Conservation (phyloP, 2,329 filamentous ascomycete genomes). For the Epichloe aotearoae region DNA sequence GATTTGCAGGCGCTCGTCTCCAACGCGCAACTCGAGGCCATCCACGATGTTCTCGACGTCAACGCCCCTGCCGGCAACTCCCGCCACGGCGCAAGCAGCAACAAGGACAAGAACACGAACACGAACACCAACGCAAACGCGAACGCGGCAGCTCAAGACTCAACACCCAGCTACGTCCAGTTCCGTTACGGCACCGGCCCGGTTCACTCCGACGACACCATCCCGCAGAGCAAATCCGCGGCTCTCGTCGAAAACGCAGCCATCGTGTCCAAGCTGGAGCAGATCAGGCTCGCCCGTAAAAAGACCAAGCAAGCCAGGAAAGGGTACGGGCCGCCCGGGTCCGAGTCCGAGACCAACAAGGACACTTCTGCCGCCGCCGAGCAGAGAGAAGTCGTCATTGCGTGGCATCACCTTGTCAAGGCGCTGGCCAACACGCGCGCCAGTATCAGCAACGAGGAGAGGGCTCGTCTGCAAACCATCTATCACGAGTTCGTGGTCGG, state of each 20-base stretch:
- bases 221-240: conserved; percentile 36
- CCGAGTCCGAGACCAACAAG: conserved; percentile 13
- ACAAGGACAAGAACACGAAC: not conserved
- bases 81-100: conserved; percentile 21
- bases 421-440: conserved; percentile 65
- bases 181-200: conserved; percentile 65
- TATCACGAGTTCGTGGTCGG: conserved; percentile 90
- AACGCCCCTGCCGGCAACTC: conserved; percentile 32
- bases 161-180: conserved; percentile 53
- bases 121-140: not conserved
- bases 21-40: conserved; percentile 92
- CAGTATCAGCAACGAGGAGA: conserved; percentile 72
- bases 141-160: conserved; percentile 15
- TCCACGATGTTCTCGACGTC: conserved; percentile 69
- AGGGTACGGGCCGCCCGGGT: conserved; percentile 10
- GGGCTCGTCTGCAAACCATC: conserved; percentile 59
- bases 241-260: conserved; percentile 62
- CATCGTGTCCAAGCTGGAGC: conserved; percentile 69
- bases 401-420: conserved; percentile 70
- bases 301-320: conserved; percentile 22
- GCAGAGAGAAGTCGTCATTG: conserved; percentile 62
- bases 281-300: conserved; percentile 59
- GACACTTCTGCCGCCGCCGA: conserved; percentile 15
- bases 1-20: conserved; percentile 92
- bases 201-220: conserved; percentile 24